Base-by-base conservation (phyloP, 768 basidiomycete species). In the Cystofilobasidium capitatum region DNA sequence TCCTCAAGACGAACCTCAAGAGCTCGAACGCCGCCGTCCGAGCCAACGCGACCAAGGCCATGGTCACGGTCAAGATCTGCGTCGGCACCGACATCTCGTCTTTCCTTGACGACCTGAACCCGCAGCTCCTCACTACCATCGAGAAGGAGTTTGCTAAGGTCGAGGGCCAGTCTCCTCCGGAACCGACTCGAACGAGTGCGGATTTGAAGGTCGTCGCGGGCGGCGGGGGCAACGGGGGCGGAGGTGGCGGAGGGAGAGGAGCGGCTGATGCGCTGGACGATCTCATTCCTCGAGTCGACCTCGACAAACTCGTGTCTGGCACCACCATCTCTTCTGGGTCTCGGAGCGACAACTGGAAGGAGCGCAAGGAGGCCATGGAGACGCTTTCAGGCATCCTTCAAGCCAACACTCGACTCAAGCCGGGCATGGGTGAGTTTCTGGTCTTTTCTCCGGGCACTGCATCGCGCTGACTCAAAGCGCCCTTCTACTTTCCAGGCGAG, bases 321-420 rank as follows among this genome's bases (percentile, higher is more conserved):
- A 90, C 90, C 0, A 85, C 86, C 6, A 87, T 93, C 57, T 77
- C 96, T 20, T 81, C 85, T 2, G 90, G 91, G 72, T 81, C 86
- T 13, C 92, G 90, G 79, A 94, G 86, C 72, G 93, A 94, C 71
- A 86, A 91, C 0, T 99, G 94, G 94, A 98, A 98, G 79, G 85
- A 84, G 1, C 87, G 93, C 78, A 99, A 99, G 76, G 94, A 97
- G 73, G 92, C 89, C 3, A 80, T 98, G 66, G 96, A 98, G 76
- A 80, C 81, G 0, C 76, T 98, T 22, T 87, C 90, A 73, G 85
- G 83, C 0, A 82, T 91, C 66, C 78, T 99, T 39, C 89, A 89
- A 59, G 81, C 84, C 49, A 98, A 98, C 76, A 94, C 94, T 73
- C 85, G 96, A 20, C 76, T 99, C 65, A 97, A 97, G 77, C 83